Percentiles rank a stretch among this genome's conserved stretches.
These are phyloP conservation scores for Mycena olivaceomarginata DNA, from an alignment of 768 basidiomycete genomes.

Conservation along the genomic window DNA sequence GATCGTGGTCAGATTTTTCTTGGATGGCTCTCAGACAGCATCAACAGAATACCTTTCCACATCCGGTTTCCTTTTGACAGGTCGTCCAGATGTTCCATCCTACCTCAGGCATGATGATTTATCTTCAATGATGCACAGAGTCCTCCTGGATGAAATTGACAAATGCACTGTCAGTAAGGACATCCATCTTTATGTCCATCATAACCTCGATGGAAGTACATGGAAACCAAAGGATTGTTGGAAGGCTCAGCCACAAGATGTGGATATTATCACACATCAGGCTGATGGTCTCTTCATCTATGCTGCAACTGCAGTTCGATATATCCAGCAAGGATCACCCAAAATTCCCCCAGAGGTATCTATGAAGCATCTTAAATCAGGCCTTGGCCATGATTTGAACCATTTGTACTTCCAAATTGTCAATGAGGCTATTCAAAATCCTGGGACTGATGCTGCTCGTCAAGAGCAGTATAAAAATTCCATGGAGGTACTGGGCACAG, in stretches of 20 bases:
- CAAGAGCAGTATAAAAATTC: constrained; percentile 7
- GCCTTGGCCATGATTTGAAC: background rate
- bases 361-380: background rate
- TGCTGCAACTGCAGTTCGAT: constrained; percentile 23
- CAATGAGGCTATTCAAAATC: background rate
- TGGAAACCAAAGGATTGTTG: constrained; percentile 11
- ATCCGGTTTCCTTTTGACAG: too few species aligned
- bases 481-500: constrained; percentile 9
- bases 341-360: constrained; percentile 1
- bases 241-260: constrained; percentile 13
- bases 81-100: too few species aligned
- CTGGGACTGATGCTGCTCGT: constrained; percentile 1
- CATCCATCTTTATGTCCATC: constrained; percentile 11
- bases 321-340: constrained; percentile 7
- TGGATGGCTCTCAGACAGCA: too few species aligned
- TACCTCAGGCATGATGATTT: constrained; percentile 3
- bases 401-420: constrained; percentile 21
- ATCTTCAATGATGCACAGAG: background rate
- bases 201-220: constrained; percentile 5
- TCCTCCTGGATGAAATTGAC: constrained; percentile 25
- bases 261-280: constrained; percentile 2
- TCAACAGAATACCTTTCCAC: too few species aligned
- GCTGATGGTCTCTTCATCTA: constrained; percentile 26
- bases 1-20: background rate
- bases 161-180: constrained; percentile 1